A percentile compares a stretch with the other conserved stretches of the same genome.
These are phyloP conservation scores for Geotrichum ghanense DNA, from an alignment of 805 yeast species.

Conservation along the genomic window DNA sequence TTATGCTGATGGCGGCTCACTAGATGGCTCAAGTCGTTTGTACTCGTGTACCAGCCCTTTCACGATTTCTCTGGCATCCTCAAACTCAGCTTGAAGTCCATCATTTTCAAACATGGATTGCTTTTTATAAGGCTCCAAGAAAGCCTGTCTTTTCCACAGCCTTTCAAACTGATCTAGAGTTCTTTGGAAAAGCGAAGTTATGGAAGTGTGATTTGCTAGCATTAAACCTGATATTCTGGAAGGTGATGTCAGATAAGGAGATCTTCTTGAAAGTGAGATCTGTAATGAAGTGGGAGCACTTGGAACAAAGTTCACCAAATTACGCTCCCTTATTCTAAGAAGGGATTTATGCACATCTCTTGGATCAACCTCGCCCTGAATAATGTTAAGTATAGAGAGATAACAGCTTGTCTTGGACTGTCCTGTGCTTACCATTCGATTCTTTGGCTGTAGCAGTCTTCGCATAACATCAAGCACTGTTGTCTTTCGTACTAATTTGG, in stretches of 20 bases:
- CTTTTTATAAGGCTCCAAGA: slow-evolving; percentile 60
- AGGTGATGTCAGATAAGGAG: slow-evolving; percentile 43
- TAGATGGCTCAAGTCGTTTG: slow-evolving; percentile 31
- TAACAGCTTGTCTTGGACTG: slow-evolving; percentile 39
- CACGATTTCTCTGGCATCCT: slow-evolving; percentile 63
- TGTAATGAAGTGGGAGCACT: slow-evolving; percentile 78
- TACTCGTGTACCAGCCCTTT: slow-evolving; percentile 68
- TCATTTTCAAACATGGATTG: slow-evolving; percentile 31
- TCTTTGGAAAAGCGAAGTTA: slow-evolving; percentile 52
- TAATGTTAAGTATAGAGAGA: slow-evolving; percentile 58
- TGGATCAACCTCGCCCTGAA: slow-evolving; percentile 58
- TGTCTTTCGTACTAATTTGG: slow-evolving; percentile 50
- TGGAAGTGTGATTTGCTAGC: slow-evolving; percentile 73
- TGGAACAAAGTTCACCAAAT: slow-evolving; percentile 61
- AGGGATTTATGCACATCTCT: slow-evolving; percentile 46
- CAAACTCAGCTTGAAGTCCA: slow-evolving; percentile 53
- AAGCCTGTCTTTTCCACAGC: slow-evolving; percentile 70
- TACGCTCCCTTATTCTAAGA: slow-evolving; percentile 30
- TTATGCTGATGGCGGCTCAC: no score
- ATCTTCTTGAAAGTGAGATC: slow-evolving; percentile 61
- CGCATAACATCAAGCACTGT: slow-evolving; percentile 79
- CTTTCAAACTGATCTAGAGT: slow-evolving; percentile 70
- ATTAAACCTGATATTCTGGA: slow-evolving; percentile 64
- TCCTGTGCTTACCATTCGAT: slow-evolving; percentile 51
- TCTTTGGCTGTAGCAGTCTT: slow-evolving; percentile 67